Conservation (phyloP, 331 rosid species). For the Ulmus americana region DNA sequence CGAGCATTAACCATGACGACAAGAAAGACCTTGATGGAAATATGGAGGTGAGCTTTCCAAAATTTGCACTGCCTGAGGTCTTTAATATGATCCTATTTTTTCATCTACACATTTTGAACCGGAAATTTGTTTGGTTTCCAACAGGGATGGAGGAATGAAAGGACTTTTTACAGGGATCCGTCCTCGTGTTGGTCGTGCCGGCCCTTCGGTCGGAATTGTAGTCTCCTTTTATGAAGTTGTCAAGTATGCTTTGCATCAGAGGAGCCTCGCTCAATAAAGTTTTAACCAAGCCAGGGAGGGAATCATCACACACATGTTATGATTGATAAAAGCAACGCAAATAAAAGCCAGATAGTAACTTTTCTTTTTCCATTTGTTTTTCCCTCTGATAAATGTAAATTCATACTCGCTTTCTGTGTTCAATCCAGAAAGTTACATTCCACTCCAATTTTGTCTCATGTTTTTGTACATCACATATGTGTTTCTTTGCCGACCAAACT, state of each 20-base stretch:
- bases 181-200: constrained; percentile 79
- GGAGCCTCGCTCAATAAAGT: constrained; percentile 1
- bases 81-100: not conserved
- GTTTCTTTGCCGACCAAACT: no score
- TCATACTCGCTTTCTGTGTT: no score
- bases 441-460: no score
- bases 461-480: no score
- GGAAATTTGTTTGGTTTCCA: constrained; percentile 16
- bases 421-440: no score
- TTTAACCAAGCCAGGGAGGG: no score
- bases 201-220: constrained; percentile 92
- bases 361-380: no score
- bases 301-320: no score
- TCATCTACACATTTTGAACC: not conserved
- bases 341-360: no score
- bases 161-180: constrained; percentile 80
- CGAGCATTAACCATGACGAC: constrained; percentile 79
- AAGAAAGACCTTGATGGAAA: constrained; percentile 66
- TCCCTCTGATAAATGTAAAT: no score
- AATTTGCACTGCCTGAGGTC: not conserved
- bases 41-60: constrained; percentile 56
- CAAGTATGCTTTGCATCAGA: constrained; percentile 50
- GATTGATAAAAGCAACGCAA: no score
- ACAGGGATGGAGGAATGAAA: constrained; percentile 80
- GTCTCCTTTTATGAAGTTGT: constrained; percentile 86